These are phyloP conservation scores for Cinnamomum chago DNA, from an alignment of 164 flowering plant genomes.

Conservation along the genomic window DNA sequence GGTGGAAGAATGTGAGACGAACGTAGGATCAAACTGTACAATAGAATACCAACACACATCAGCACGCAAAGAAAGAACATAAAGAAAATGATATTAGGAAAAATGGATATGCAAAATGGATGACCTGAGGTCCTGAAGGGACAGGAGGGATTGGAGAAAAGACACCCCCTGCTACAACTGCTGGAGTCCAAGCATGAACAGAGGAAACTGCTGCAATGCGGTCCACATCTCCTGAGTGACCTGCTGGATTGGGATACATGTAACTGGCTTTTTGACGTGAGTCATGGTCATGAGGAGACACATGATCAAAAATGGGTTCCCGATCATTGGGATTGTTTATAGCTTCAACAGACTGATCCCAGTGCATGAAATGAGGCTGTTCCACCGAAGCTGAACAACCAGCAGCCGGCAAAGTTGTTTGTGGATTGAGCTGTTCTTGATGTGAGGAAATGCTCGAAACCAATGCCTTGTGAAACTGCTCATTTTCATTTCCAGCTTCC, in stretches of 20 bases:
- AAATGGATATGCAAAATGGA: constrained; percentile 1
- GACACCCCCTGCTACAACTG: constrained; percentile 39
- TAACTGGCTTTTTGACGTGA: constrained; percentile 38
- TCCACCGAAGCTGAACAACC: constrained; percentile 32
- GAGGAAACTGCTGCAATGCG: constrained; percentile 35
- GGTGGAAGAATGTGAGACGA: constrained; percentile 38
- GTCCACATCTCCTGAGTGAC: constrained; percentile 32
- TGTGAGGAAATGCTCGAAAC: constrained; percentile 27
- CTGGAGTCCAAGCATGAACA: constrained; percentile 48
- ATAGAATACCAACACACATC: constrained; percentile 15
- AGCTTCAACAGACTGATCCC: constrained; percentile 34
- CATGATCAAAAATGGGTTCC: constrained; percentile 63
- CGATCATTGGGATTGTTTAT: constrained; percentile 42
- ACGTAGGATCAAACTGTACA: constrained; percentile 63
- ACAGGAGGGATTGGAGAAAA: constrained; percentile 57
- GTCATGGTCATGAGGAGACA: constrained; percentile 40
- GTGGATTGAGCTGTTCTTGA: constrained; percentile 37
- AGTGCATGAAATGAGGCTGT: constrained; percentile 35
- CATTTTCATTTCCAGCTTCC: constrained; percentile 31
- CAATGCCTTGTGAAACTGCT: constrained; percentile 20
- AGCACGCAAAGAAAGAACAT: not conserved
- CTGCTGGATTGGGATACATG: constrained; percentile 40
- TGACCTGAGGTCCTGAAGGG: constrained; percentile 61
- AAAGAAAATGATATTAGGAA: not conserved
- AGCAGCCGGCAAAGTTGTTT: constrained; percentile 27